These are phyloP conservation scores for Phytophthora pseudosyringae DNA, from an alignment of 352 stramenopile species.

Conservation along the genomic window DNA sequence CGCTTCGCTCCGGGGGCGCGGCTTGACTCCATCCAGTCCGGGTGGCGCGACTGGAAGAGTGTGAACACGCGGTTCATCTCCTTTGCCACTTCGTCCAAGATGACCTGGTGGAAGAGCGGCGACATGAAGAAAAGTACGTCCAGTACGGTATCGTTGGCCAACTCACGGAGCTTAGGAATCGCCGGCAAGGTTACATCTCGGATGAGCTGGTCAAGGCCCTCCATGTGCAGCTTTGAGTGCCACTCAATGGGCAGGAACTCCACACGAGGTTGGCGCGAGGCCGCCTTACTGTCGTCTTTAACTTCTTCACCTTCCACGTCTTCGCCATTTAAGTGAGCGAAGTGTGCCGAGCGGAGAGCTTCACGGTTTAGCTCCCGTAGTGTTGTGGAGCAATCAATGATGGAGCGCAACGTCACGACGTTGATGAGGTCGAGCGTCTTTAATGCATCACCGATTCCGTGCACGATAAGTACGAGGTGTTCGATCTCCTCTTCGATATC, in stretches of 20 bases:
- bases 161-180: constrained; percentile 92
- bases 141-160: constrained; percentile 94
- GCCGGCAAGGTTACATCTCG: constrained; percentile 78
- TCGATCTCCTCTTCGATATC: constrained; percentile 85
- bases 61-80: constrained; percentile 92
- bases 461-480: constrained; percentile 89
- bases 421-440: constrained; percentile 90
- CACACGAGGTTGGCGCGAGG: constrained; percentile 41
- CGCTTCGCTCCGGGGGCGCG: constrained; percentile 24
- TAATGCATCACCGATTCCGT: constrained; percentile 90
- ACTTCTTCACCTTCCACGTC: constrained; percentile 25
- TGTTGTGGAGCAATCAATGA: constrained; percentile 82
- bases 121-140: constrained; percentile 95
- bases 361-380: constrained; percentile 73
- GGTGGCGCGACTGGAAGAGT: constrained; percentile 74
- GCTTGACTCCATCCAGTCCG: constrained; percentile 46
- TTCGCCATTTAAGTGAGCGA: constrained; percentile 49
- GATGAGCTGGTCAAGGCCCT: constrained; percentile 72
- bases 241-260: constrained; percentile 89
- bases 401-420: constrained; percentile 80
- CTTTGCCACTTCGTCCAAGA: constrained; percentile 90
- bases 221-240: constrained; percentile 88
- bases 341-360: constrained; percentile 70
- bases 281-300: constrained; percentile 11
- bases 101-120: constrained; percentile 91